Evolutionary conservation across 768 basidiomycete species (phyloP), one percentile per base, ranked within the genome.

Genomic region (Termitomyces sp.): DNA sequence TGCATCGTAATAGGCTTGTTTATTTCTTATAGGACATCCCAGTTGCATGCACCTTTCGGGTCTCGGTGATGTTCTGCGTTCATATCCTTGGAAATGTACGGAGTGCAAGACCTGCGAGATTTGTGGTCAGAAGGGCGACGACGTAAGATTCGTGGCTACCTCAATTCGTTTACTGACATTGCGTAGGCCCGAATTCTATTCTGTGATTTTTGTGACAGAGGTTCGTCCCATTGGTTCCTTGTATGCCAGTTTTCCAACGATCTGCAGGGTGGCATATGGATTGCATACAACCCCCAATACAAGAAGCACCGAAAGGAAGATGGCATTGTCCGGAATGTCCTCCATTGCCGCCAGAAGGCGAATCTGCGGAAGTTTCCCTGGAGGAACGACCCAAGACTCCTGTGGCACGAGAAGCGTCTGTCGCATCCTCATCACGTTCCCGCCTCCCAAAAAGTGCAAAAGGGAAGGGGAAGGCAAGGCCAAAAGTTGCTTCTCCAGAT

Each of bases 151-250:
- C 44, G 38, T 28, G 31, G 33, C 57, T n/a, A 35, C 17, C 11
- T 10, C 8, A 2, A 28, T 11, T 54, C 9, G 26, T 30, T 40
- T 10, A 53, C 65, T 70, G 60, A 71, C 51, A 12, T 47, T 30
- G 30, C 53, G 33, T 66, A 95, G 91, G 84, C 80, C 53, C 80
- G 82, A 52, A 86, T 97, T 60, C 70, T 98, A 53, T 89, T 98
- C 63, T 98, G 96, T 69, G 96, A 98, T 77, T 82, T 77, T 55
- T 98, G 96, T 70, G 96, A 98, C 76, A 79, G 93, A 80, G 93
- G 90, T 85, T 68, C 41, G 68, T 60, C 17, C 19, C 17, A 15
- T 19, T 28, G 46, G 68, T 67, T 30, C 31, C n/a, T 41, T 56
- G 44, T 37, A 21, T 53, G 10, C 62, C 12, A 38, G 9, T 41